phyloP scores from a whole-genome alignment of 2,329 filamentous ascomycete species.

The Shiraia sp. region DNA sequence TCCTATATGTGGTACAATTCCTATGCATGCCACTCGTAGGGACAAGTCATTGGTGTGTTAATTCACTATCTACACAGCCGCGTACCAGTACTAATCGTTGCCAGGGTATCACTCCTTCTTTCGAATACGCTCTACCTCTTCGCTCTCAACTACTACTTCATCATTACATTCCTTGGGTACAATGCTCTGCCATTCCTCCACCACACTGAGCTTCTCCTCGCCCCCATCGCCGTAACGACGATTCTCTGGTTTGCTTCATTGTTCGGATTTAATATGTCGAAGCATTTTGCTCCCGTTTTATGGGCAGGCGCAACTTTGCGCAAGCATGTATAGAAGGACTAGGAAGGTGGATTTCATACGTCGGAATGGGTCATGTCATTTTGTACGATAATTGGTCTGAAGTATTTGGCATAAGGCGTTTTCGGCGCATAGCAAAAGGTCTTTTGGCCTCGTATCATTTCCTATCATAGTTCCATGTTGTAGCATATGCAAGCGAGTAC shows the following conservation, averaged over 20 bases:
- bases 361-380: neutral
- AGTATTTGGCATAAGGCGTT: too few species aligned
- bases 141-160: slow-evolving; percentile 67
- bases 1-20: slow-evolving; percentile 69
- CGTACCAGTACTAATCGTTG: neutral
- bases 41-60: slow-evolving; percentile 55
- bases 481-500: too few species aligned
- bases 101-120: slow-evolving; percentile 60
- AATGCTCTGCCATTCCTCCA: slow-evolving; percentile 70
- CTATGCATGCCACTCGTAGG: slow-evolving; percentile 65
- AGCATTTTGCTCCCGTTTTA: slow-evolving; percentile 55
- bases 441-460: too few species aligned
- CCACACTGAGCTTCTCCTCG: slow-evolving; percentile 67
- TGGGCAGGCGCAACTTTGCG: slow-evolving; percentile 53
- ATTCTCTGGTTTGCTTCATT: slow-evolving; percentile 62
- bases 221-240: slow-evolving; percentile 63
- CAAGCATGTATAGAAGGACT: slow-evolving; percentile 39
- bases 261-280: slow-evolving; percentile 56
- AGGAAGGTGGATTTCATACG: neutral
- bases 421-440: too few species aligned
- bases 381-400: neutral
- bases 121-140: slow-evolving; percentile 70
- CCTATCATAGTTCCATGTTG: too few species aligned
- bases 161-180: slow-evolving; percentile 71
- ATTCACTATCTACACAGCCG: neutral